phyloP scores from a whole-genome alignment of 305 asterid species.

The Salvia sclarea region DNA sequence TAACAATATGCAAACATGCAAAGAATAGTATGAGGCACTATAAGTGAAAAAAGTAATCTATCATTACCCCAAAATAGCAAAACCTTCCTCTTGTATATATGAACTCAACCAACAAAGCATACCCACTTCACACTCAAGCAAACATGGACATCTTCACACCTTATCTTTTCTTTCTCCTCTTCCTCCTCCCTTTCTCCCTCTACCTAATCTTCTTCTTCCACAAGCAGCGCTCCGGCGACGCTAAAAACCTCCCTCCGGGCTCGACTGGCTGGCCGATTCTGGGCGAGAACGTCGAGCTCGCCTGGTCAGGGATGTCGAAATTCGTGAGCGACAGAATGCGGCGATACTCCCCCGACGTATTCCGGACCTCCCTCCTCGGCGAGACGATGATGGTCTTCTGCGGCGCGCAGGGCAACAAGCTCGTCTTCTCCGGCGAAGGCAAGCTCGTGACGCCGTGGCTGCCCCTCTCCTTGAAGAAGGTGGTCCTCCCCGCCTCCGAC shows the following conservation, averaged over 20 bases:
- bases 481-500: conserved; percentile 34
- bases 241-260: conserved; percentile 38
- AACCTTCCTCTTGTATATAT: no score
- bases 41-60: no score
- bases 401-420: conserved; percentile 51
- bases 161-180: conserved; percentile 34
- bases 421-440: conserved; percentile 45
- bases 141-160: conserved; percentile 38
- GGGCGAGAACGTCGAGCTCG: conserved; percentile 46
- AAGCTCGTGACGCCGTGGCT: conserved; percentile 42
- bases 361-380: conserved; percentile 43
- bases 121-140: no score
- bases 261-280: conserved; percentile 46
- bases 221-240: no score
- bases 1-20: no score
- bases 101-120: no score
- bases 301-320: conserved; percentile 36
- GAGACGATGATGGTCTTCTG: conserved; percentile 46
- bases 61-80: no score
- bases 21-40: no score
- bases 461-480: conserved; percentile 47
- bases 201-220: conserved; percentile 27
- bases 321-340: conserved; percentile 45
- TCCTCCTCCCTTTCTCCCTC: conserved; percentile 44
- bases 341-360: conserved; percentile 40